These are phyloP conservation scores for Trametes polyzona DNA, from an alignment of 1,284 basidiomycete genomes.

Conservation along the genomic window DNA sequence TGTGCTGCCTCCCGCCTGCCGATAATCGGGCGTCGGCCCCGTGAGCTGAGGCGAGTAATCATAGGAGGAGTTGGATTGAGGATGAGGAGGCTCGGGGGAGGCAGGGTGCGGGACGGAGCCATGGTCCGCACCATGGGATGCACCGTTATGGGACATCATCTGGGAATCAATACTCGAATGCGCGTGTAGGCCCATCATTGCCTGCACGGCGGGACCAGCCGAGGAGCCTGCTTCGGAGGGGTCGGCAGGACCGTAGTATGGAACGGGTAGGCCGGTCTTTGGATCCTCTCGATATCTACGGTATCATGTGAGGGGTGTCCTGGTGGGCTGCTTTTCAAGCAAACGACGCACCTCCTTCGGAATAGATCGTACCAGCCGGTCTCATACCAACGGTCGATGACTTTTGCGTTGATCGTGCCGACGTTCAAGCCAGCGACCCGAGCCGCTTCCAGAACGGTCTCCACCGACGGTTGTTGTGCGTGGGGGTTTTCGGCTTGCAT, in stretches of 20 bases:
- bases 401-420: constrained; percentile 68
- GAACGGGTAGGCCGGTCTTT: constrained; percentile 30
- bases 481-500: constrained; percentile 18
- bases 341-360: constrained; percentile 52
- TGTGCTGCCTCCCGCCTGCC: not conserved
- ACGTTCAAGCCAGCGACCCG: constrained; percentile 66
- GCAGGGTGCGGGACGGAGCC: not conserved
- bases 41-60: constrained; percentile 5
- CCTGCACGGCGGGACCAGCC: not conserved
- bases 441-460: constrained; percentile 63
- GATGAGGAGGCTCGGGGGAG: constrained; percentile 13
- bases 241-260: constrained; percentile 23
- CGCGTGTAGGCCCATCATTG: constrained; percentile 14
- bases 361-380: constrained; percentile 75
- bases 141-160: constrained; percentile 12
- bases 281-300: constrained; percentile 30
- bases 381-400: constrained; percentile 75
- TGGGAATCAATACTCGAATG: constrained; percentile 24
- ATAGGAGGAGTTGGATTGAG: not conserved
- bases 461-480: constrained; percentile 66
- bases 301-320: not conserved
- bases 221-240: constrained; percentile 10
- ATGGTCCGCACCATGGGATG: not conserved
- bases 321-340: not conserved
- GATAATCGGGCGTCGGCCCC: constrained; percentile 11